Conservation (phyloP, 2,329 filamentous ascomycete species). For the Cladosporium sp. region DNA sequence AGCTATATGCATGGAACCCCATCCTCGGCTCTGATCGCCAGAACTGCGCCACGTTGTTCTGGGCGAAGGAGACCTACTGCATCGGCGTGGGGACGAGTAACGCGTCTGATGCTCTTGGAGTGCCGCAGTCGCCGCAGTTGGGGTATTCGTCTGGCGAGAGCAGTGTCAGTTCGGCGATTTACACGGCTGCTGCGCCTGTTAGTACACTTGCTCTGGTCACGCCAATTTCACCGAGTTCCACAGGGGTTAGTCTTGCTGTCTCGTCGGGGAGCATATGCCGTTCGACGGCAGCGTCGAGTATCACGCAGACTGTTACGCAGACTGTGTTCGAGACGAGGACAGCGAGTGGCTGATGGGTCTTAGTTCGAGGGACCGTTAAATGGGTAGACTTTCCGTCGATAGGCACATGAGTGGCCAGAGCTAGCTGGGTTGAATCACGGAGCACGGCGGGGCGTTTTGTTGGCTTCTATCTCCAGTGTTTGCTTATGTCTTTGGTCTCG, state of each 20-base stretch:
- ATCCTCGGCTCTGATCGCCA: constrained; percentile 18
- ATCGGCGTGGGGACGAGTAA: not conserved
- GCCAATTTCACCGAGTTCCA: not conserved
- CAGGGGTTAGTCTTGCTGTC: not conserved
- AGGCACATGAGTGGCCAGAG: too few relatives aligned
- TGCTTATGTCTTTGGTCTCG: not conserved
- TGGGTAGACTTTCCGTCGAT: too few relatives aligned
- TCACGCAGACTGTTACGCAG: not conserved
- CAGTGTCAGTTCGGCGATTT: not conserved
- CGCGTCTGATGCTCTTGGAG: not conserved
- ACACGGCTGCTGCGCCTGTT: not conserved
- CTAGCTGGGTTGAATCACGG: too few relatives aligned
- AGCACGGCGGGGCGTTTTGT: not conserved
- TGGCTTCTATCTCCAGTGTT: not conserved
- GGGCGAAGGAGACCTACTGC: constrained; percentile 21
- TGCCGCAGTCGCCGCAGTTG: not conserved
- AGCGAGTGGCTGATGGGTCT: too few relatives aligned
- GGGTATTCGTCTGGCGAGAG: not conserved
- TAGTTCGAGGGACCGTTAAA: too few relatives aligned
- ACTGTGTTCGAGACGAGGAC: not conserved
- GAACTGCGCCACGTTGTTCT: constrained; percentile 19
- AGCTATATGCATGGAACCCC: constrained; percentile 21
- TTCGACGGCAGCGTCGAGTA: not conserved
- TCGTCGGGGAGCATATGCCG: not conserved
- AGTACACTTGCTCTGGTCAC: not conserved